Evolutionary conservation across 495 filamentous ascomycete genomes (phyloP), one percentile per base, ranked within the genome.

Genomic region (Penicillium verhagenii): DNA sequence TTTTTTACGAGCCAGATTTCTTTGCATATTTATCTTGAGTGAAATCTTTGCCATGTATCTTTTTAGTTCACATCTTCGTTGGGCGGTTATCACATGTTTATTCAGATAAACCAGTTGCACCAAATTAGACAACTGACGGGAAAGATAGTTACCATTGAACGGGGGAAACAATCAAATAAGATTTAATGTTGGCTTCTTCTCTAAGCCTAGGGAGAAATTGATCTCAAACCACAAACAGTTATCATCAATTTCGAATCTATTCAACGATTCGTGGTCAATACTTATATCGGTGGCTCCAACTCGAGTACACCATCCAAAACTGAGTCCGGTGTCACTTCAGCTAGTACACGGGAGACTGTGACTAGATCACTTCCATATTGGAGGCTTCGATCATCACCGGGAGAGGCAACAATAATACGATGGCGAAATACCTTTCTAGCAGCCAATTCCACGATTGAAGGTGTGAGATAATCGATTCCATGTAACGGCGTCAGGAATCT

Each of bases 361-460:
- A 71, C 74, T 3, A 86, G 33, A 49, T 95, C 85, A 67, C 92
- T 96, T 4, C 94, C 94, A 81, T 94, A 99, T 66, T 96, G 91
- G 73, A 96, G 78, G 64, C 92, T 97, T 38, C 92, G 72, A 72
- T 99, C 94, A 50, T 81, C 79, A 55, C 86, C 85, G 0, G 89
- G 79, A 2, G 65, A 74, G 1, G 83, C 78, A 8, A 96, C 76
- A 2, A 78, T 64, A n/a, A 98, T 81, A 21, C 90, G 83, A 68
- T 98, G 95, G 23, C 85, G 80, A 61, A 95, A 97, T 11, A 96
- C 82, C 73, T 97, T 99, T 53, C 81, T 83, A n/a, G 85, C 84
- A 3, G 94, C 95, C 45, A 99, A 74, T 18, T 77, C 82, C 10
- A 96, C 85, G 19, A 99, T 79, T 4, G 91, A 87, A 1, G 95